phyloP scores from a whole-genome alignment of 2,329 filamentous ascomycete species.

The Teratosphaeria nubilosa region DNA sequence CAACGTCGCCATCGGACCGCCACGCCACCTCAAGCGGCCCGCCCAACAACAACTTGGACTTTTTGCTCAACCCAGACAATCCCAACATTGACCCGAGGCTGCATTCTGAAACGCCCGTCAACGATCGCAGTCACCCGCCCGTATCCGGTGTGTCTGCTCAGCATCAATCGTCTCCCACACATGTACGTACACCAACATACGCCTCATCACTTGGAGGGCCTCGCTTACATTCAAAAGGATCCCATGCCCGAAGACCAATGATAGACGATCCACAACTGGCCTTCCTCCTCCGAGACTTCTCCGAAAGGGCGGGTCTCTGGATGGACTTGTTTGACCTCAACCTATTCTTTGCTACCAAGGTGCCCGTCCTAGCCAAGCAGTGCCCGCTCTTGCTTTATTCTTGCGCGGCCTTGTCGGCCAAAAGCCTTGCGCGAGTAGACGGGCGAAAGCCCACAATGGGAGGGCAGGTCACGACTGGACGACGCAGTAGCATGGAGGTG shows the following conservation, averaged over 20 bases:
- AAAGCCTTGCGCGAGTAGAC: constrained; percentile 47
- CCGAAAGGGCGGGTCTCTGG: constrained; percentile 49
- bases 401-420: constrained; percentile 51
- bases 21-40: constrained; percentile 19
- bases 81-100: constrained; percentile 22
- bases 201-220: constrained; percentile 13
- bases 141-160: background rate
- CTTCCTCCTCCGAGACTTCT: constrained; percentile 50
- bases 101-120: constrained; percentile 14
- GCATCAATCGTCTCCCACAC: constrained; percentile 4
- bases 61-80: constrained; percentile 41
- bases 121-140: constrained; percentile 1
- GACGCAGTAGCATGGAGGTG: constrained; percentile 38
- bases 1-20: constrained; percentile 14
- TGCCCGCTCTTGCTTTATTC: constrained; percentile 43
- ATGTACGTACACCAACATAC: constrained; percentile 24
- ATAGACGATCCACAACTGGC: constrained; percentile 31
- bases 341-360: constrained; percentile 50
- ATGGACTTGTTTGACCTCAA: constrained; percentile 49
- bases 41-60: constrained; percentile 38
- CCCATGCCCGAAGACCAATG: constrained; percentile 9
- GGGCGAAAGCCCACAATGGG: constrained; percentile 42
- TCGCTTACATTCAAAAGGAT: constrained; percentile 23
- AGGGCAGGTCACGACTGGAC: constrained; percentile 27
- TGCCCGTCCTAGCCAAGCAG: constrained; percentile 45